Percentiles rank a stretch among this genome's conserved stretches.
Evolutionary conservation across 495 filamentous ascomycete species (phyloP).

Genomic region (Aspergillus affinis): DNA sequence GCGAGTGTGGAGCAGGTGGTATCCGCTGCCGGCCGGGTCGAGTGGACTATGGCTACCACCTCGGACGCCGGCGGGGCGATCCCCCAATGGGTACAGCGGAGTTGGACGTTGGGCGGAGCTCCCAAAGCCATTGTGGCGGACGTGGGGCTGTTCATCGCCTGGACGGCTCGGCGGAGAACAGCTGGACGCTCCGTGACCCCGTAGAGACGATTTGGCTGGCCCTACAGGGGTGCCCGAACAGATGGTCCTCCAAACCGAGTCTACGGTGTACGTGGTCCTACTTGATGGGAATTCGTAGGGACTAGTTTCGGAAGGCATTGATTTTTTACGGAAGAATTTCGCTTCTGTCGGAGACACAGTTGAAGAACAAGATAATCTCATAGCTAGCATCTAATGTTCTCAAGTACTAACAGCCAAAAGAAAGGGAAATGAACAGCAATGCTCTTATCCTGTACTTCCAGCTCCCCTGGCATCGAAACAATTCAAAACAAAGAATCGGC

Average conservation of each 20-base stretch:
- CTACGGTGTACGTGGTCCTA: too few species aligned
- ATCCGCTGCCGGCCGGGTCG: constrained; percentile 36
- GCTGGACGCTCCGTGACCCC: neutral
- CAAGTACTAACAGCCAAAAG: neutral
- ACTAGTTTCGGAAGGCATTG: too few species aligned
- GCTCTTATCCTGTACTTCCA: neutral
- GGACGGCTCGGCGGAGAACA: constrained; percentile 46
- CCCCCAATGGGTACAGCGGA: constrained; percentile 64
- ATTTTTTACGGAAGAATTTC: too few species aligned
- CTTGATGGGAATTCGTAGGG: too few species aligned
- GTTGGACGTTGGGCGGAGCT: constrained; percentile 55
- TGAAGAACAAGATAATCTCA: constrained; percentile 5
- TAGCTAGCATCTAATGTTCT: constrained; percentile 6
- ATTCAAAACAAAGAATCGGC: constrained; percentile 4
- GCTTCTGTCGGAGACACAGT: too few species aligned
- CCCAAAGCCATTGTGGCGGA: constrained; percentile 68
- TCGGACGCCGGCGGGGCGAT: constrained; percentile 66
- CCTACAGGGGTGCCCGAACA: neutral
- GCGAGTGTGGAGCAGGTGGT: constrained; percentile 61
- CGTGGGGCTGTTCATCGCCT: constrained; percentile 66
- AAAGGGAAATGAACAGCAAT: neutral
- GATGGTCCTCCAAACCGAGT: too few species aligned
- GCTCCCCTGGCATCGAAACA: neutral
- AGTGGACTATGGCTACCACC: constrained; percentile 72
- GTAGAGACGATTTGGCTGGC: neutral